Percentiles rank a stretch among this genome's conserved stretches.
Conservation (phyloP, 768 basidiomycete species). For the Naganishia onofrii region DNA sequence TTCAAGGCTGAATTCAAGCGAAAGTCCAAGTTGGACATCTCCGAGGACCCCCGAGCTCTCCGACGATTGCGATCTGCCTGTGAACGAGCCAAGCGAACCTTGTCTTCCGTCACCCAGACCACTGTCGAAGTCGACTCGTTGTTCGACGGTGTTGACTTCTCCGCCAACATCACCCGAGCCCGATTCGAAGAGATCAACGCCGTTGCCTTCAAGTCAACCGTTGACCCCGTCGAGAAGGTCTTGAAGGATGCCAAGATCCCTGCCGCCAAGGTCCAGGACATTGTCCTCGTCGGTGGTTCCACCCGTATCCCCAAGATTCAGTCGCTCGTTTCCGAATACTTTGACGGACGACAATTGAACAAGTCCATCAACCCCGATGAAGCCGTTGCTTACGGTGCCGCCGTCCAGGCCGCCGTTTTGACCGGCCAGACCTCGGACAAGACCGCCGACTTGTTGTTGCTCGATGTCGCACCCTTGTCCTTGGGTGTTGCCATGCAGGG, state of each 20-base stretch:
- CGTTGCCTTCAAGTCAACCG: slow-evolving; percentile 86
- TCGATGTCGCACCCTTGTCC: slow-evolving; percentile 96
- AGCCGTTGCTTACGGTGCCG: slow-evolving; percentile 99
- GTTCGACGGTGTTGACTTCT: slow-evolving; percentile 97
- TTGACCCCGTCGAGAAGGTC: slow-evolving; percentile 98
- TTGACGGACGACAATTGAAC: slow-evolving; percentile 95
- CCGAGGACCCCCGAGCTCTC: slow-evolving; percentile 93
- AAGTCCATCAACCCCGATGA: slow-evolving; percentile 99
- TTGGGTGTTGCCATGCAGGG: slow-evolving; percentile 99
- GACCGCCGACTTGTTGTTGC: slow-evolving; percentile 95
- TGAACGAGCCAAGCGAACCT: slow-evolving; percentile 98
- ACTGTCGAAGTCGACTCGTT: slow-evolving; percentile 99
- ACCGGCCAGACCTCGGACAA: slow-evolving; percentile 98
- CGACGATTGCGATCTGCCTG: slow-evolving; percentile 93
- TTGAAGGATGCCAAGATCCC: slow-evolving; percentile 98
- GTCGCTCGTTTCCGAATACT: slow-evolving; percentile 95
- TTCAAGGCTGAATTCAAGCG: slow-evolving; percentile 99
- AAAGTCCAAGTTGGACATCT: slow-evolving; percentile 95
- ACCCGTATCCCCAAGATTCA: slow-evolving; percentile 99
- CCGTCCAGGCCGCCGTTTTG: slow-evolving; percentile 97
- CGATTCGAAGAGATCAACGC: slow-evolving; percentile 99
- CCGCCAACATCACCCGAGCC: slow-evolving; percentile 96
- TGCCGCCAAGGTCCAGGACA: slow-evolving; percentile 90
- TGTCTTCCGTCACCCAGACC: slow-evolving; percentile 97
- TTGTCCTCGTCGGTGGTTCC: slow-evolving; percentile 98